These are phyloP conservation scores for Lactifluus subvellereus DNA, from an alignment of 768 basidiomycete species.

Conservation along the genomic window DNA sequence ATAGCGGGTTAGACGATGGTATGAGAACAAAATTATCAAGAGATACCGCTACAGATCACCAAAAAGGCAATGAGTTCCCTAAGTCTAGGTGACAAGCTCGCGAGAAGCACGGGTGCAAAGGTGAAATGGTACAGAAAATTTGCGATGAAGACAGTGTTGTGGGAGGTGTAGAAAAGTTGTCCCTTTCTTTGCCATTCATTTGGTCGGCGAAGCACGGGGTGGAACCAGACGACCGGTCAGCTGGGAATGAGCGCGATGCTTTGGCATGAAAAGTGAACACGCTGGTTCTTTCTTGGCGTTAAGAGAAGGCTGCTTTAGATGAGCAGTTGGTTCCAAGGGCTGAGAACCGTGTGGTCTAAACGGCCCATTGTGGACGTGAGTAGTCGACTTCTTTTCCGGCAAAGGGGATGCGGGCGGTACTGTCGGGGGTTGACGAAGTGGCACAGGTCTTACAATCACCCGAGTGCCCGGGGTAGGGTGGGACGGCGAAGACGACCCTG, in stretches of 20 bases:
- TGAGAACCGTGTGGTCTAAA: constrained; percentile 14
- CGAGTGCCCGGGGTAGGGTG: constrained; percentile 22
- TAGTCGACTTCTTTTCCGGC: constrained; percentile 3
- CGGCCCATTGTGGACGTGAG: constrained; percentile 4
- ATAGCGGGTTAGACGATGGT: constrained; percentile 3
- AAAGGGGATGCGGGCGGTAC: constrained; percentile 25
- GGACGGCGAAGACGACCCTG: constrained; percentile 28
- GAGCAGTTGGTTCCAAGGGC: constrained; percentile 26
- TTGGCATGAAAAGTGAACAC: constrained; percentile 64
- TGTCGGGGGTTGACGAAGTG: constrained; percentile 8
- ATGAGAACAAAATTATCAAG: constrained; percentile 9
- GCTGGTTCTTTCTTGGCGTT: constrained; percentile 58
- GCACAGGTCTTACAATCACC: constrained; percentile 12
- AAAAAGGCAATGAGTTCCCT: constrained; percentile 13
- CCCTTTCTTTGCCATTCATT: constrained; percentile 7
- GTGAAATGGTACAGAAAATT: constrained; percentile 14
- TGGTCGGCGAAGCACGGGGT: constrained; percentile 12
- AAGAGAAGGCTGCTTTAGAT: constrained; percentile 35
- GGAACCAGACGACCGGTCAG: constrained; percentile 23
- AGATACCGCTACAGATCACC: constrained; percentile 10
- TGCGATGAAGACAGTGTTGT: not conserved
- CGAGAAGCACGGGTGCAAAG: constrained; percentile 18
- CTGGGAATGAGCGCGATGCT: constrained; percentile 53
- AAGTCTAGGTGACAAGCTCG: constrained; percentile 7
- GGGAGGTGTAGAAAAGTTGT: constrained; percentile 11